Evolutionary conservation across 2,329 filamentous ascomycete species (phyloP), one percentile per base, ranked within the genome.

Genomic region (Periconia digitata): DNA sequence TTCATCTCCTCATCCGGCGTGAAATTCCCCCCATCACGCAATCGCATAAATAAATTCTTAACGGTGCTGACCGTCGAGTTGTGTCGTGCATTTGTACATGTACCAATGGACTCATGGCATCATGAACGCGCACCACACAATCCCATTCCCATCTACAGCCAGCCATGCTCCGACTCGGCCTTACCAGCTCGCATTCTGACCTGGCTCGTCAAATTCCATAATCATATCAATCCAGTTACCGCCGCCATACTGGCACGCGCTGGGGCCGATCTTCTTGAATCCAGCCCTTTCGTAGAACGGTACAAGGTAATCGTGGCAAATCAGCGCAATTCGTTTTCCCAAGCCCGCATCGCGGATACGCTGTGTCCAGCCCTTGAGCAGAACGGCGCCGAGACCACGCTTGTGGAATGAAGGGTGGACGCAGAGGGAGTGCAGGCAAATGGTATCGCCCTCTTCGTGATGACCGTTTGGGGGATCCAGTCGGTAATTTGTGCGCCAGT

Each of bases 211-310:
- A 40, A 70, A 69, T 29, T 69, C 67, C 36, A 69, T 40, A 5
- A 91, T 87, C 89, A 96, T 85, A 67, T 94, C 85, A 58, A 83
- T 79, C 90, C 91, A 96, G 16, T 84, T 85, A 24, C 90, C 89
- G 32, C 90, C 90, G 17, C 85, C 87, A 72, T 90, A 91, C 49
- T 81, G 77, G 43, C 83, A 86, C 50, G 81, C 74, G 69, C 90
- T 94, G 42, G 78, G 74, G 0, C 91, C 90, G 23, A 79, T 71
- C 58, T 86, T 82, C 56, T 76, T 75, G 67, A 94, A 96, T 0
- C 90, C 68, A 84, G 57, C 90, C 80, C 79, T 79, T 66, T 86
- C 80, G 67, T 95, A 96, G 68, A 88, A 96, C 1, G 75, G 75
- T 21, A 92, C 76, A 32, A 92, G 76, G 47, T 85, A 80, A 51